These are phyloP conservation scores for Penicillium psychrosexuale DNA, from an alignment of 2,329 filamentous ascomycete genomes.

Conservation along the genomic window DNA sequence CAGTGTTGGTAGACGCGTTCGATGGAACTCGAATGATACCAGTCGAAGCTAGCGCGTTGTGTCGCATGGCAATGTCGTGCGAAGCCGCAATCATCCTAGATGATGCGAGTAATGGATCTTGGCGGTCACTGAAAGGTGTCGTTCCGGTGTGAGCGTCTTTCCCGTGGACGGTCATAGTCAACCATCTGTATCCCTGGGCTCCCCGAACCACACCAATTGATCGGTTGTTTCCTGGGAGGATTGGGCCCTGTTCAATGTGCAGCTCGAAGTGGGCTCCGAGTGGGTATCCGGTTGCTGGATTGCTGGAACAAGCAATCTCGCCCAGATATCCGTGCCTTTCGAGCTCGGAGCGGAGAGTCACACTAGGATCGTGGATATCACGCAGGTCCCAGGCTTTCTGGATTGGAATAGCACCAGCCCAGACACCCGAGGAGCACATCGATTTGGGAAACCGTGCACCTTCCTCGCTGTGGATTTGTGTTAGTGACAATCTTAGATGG, in stretches of 20 bases:
- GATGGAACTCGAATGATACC: constrained; percentile 62
- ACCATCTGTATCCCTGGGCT: constrained; percentile 69
- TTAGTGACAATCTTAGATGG: background rate
- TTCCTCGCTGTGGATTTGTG: constrained; percentile 58
- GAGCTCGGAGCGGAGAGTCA: constrained; percentile 62
- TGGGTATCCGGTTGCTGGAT: constrained; percentile 46
- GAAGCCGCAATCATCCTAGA: constrained; percentile 62
- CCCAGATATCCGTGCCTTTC: constrained; percentile 67
- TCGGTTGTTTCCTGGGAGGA: constrained; percentile 59
- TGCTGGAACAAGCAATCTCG: constrained; percentile 49
- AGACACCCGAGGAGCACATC: constrained; percentile 71
- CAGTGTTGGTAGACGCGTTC: constrained; percentile 63
- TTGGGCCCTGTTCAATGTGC: constrained; percentile 76
- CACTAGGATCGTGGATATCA: constrained; percentile 55
- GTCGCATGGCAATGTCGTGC: constrained; percentile 57
- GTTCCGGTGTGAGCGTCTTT: constrained; percentile 69
- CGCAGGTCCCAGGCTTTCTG: constrained; percentile 57
- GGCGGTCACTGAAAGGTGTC: constrained; percentile 59
- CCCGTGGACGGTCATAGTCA: constrained; percentile 61
- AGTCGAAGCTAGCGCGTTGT: constrained; percentile 60
- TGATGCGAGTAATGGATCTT: constrained; percentile 63
- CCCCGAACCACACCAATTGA: constrained; percentile 66
- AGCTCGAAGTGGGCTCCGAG: constrained; percentile 75
- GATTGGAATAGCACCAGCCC: constrained; percentile 62
- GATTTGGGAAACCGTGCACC: constrained; percentile 72